Percentiles rank a stretch among this genome's conserved stretches.
Evolutionary conservation across 371 early-diverging fungal species (phyloP).

Genomic region (Choanephora cucurbitarum): DNA sequence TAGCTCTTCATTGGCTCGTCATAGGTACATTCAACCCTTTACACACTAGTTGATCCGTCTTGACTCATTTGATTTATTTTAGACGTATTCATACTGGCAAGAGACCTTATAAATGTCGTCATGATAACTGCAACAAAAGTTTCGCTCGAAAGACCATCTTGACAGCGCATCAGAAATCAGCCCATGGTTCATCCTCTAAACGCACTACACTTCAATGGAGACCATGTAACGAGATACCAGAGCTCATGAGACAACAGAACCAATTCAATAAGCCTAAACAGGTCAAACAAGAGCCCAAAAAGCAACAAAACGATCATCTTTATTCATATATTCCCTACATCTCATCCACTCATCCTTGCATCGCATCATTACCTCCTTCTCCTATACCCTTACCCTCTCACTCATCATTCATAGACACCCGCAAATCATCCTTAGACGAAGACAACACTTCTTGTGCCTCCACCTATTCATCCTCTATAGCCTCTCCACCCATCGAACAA

Average conservation of each 20-base stretch:
- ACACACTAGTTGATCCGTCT: too few species aligned
- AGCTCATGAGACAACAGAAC: constrained; percentile 9
- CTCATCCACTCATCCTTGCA: background rate
- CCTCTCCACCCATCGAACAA: background rate
- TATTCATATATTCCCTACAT: background rate
- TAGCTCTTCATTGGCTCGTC: constrained; percentile 48
- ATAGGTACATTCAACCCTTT: too few species aligned
- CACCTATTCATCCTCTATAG: background rate
- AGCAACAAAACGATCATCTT: background rate
- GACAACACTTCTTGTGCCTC: background rate
- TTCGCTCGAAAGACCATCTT: constrained; percentile 65
- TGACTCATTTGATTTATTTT: too few species aligned
- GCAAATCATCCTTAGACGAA: background rate
- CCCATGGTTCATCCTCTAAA: constrained; percentile 23
- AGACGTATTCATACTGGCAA: constrained; percentile 68
- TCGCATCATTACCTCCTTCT: background rate
- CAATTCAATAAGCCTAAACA: too few species aligned
- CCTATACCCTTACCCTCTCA: background rate
- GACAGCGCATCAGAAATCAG: constrained; percentile 51
- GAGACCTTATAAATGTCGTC: constrained; percentile 60
- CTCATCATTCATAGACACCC: background rate
- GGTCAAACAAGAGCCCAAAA: too few species aligned
- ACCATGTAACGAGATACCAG: constrained; percentile 28
- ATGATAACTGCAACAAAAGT: constrained; percentile 58
- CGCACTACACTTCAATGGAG: constrained; percentile 34